These are phyloP conservation scores for Trichoderma pleuroti DNA, from an alignment of 2,329 filamentous ascomycete species.

Conservation along the genomic window DNA sequence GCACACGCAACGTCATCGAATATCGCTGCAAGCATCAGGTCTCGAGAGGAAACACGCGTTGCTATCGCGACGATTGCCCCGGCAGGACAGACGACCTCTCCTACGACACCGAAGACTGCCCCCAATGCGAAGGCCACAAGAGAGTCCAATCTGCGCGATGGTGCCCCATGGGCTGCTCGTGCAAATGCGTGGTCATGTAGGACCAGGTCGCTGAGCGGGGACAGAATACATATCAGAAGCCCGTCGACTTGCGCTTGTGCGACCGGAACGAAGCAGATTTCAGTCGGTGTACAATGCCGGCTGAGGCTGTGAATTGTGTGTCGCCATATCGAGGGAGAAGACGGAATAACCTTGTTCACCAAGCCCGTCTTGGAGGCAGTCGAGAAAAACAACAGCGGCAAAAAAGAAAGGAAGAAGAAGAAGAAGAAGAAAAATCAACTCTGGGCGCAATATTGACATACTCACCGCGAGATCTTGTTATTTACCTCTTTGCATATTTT, in stretches of 20 bases:
- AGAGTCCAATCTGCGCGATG: conserved; percentile 34
- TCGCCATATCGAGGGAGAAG: neutral
- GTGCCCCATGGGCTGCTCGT: conserved; percentile 36
- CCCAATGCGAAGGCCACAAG: conserved; percentile 34
- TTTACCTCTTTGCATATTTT: neutral
- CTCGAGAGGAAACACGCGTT: conserved; percentile 35
- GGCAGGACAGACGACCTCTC: conserved; percentile 32
- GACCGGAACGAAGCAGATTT: neutral
- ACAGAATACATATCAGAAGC: neutral
- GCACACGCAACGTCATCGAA: conserved; percentile 33
- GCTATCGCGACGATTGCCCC: conserved; percentile 33
- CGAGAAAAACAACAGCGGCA: neutral
- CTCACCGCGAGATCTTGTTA: neutral
- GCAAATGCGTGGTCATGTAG: conserved; percentile 26
- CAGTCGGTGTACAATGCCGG: neutral
- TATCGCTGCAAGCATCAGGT: conserved; percentile 38
- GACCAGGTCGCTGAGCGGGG: neutral
- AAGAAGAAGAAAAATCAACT: neutral
- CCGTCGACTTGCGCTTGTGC: neutral
- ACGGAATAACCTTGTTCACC: neutral
- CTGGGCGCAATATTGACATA: neutral
- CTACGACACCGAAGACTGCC: conserved; percentile 32
- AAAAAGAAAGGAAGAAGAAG: neutral
- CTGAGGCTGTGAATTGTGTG: neutral
- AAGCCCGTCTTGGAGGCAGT: neutral